A percentile compares a stretch with the other conserved stretches of the same genome.
Evolutionary conservation across 1,284 basidiomycete species (phyloP).

Genomic region (Cryptococcus sp.): DNA sequence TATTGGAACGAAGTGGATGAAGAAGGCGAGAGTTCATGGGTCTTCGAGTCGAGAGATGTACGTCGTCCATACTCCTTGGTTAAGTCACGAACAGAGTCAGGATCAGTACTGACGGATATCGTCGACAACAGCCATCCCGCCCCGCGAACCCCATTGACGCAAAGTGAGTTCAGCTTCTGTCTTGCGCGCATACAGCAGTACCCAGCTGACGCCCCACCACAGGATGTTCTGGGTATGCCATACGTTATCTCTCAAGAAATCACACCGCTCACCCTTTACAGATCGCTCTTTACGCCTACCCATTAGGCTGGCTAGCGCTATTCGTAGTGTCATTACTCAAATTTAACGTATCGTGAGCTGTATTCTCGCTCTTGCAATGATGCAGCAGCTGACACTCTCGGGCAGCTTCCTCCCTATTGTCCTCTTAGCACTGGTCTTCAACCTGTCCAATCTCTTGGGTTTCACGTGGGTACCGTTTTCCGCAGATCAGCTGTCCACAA

Average conservation of each 20-base stretch:
- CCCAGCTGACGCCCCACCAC: constrained; percentile 1
- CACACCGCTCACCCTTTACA: constrained; percentile 42
- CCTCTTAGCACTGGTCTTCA: constrained; percentile 83
- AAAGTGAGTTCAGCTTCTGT: constrained; percentile 59
- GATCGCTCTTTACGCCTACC: constrained; percentile 89
- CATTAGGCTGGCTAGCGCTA: constrained; percentile 78
- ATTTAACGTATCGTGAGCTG: constrained; percentile 72
- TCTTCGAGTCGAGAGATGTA: constrained; percentile 91
- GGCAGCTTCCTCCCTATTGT: constrained; percentile 79
- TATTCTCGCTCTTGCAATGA: neutral
- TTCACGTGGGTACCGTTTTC: constrained; percentile 69
- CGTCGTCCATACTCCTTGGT: constrained; percentile 36
- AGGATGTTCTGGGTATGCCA: constrained; percentile 86
- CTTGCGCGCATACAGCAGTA: neutral
- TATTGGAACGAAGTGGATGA: constrained; percentile 99
- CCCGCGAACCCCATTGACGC: constrained; percentile 88
- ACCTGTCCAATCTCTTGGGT: constrained; percentile 84
- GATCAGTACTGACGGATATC: neutral
- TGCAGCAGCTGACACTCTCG: neutral
- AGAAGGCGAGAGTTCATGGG: constrained; percentile 93
- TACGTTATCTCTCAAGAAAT: neutral
- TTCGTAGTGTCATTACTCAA: constrained; percentile 85
- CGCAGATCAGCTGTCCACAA: constrained; percentile 2
- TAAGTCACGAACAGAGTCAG: neutral
- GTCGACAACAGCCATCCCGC: constrained; percentile 68